Base-by-base conservation (phyloP, 2,329 filamentous ascomycete genomes). In the Arthrobotrys sinensis region DNA sequence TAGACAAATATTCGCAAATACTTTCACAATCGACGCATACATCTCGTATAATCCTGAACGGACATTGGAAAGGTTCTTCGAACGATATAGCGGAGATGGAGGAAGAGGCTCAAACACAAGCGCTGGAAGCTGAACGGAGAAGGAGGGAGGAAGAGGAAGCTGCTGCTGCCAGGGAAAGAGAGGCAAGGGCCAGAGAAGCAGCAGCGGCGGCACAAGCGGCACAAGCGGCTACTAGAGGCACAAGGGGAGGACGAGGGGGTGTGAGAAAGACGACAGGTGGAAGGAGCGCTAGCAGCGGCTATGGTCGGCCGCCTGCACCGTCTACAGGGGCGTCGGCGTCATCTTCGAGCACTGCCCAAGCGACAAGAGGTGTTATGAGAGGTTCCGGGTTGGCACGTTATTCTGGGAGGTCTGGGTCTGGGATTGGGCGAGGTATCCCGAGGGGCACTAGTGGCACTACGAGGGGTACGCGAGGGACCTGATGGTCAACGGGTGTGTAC, bases 1-100 rank as follows among this genome's bases (percentile, higher is more conserved):
- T 99, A 36, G 94, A 96, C 82, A 97, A 94, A 14, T 99, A 95
- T 95, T 97, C 94, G 7, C 91, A 94, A 65, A 97, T 99, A 80
- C 89, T 99, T 11, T 96, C 93, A 5, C 96, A 99, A 85, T 97
- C 96, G 3, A 96, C 99, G 85, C 96, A 99, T 85, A 98, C 97
- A 83, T 94, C 98, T 84, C 91, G 96, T 24, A 87, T 99, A 63
- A 91, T 99, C 52, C 88, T 98, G 53, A 92, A 97, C 82, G 92
- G 93, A 1, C 87, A 90, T 75, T 99, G 95, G 94, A 91, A 95
- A 83, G 96, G 96, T 71, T 92, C 94, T 32, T 92, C 90, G 3
- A 90, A 94, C 82, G 96, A 99, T 85, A 85, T 97, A 45, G 88
- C 90, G n/a, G 93, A 97, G 78, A 89, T 94, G 70, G 95, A 98